These are phyloP conservation scores for Porphyridium purpureum DNA, from an alignment of 23 red algal genomes.

Conservation along the genomic window DNA sequence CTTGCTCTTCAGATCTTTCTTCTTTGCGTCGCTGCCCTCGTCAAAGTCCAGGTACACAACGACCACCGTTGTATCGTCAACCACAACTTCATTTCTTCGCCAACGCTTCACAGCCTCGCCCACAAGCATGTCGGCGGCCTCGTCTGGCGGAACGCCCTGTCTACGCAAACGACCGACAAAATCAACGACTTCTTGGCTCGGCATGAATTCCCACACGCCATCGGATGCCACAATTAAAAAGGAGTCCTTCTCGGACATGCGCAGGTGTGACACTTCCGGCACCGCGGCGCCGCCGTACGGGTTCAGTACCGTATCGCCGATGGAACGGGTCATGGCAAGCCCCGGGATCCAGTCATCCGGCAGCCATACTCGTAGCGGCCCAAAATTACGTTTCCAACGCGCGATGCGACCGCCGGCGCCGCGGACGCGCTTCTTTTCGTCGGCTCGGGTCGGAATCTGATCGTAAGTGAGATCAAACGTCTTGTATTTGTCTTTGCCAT, in stretches of 20 bases:
- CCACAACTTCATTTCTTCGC: constrained; percentile 57
- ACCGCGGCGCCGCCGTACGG: constrained; percentile 40
- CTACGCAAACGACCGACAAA: constrained; percentile 22
- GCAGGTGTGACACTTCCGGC: constrained; percentile 54
- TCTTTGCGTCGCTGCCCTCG: no score
- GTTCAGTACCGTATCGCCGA: constrained; percentile 74
- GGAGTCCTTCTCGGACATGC: constrained; percentile 23
- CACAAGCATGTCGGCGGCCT: constrained; percentile 49
- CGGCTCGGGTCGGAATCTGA: constrained; percentile 55
- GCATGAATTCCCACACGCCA: constrained; percentile 99
- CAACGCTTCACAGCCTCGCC: constrained; percentile 75
- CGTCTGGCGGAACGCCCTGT: constrained; percentile 5
- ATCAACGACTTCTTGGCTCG: constrained; percentile 51
- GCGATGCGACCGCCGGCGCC: constrained; percentile 65
- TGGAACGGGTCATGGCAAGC: constrained; percentile 91
- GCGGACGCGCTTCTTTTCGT: constrained; percentile 70
- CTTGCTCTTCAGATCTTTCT: no score
- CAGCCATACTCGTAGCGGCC: constrained; percentile 88
- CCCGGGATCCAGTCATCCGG: constrained; percentile 78
- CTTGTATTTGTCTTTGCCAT: constrained; percentile 1
- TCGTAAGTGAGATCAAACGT: constrained; percentile 62
- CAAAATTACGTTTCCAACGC: constrained; percentile 67
- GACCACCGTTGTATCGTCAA: constrained; percentile 89
- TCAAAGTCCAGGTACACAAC: constrained; percentile 59
- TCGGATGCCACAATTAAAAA: constrained; percentile 78